A percentile compares a stretch with the other conserved stretches of the same genome.
Conservation (phyloP, 768 basidiomycete genomes). For the Agaricus blazei region DNA sequence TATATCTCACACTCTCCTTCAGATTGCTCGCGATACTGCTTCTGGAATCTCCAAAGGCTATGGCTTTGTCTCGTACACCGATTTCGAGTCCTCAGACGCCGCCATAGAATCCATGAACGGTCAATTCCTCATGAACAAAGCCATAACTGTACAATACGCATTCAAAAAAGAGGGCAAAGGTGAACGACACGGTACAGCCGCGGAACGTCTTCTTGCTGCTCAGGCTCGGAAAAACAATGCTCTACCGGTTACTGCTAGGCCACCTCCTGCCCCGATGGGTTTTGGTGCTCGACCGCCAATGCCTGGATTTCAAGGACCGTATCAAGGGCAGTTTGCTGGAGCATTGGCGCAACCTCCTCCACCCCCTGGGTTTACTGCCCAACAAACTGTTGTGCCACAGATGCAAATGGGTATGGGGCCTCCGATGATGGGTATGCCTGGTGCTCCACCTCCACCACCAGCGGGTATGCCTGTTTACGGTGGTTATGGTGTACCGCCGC, state of each 20-base stretch:
- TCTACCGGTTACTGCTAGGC: conserved; percentile 70
- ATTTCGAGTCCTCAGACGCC: conserved; percentile 95
- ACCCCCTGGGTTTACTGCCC: conserved; percentile 73
- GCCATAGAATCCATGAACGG: conserved; percentile 96
- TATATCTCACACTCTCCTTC: conserved; percentile 1
- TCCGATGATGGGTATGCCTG: conserved; percentile 27
- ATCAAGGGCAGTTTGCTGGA: conserved; percentile 93
- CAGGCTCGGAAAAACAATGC: conserved; percentile 97
- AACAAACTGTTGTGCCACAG: conserved; percentile 59
- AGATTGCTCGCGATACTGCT: conserved; percentile 90
- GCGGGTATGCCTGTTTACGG: conserved; percentile 24
- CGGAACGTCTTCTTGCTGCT: conserved; percentile 93
- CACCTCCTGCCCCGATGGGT: conserved; percentile 69
- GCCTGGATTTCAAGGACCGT: conserved; percentile 70
- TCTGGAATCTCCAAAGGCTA: conserved; percentile 91
- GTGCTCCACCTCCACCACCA: conserved; percentile 19
- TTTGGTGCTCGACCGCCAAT: conserved; percentile 64
- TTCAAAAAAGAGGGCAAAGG: conserved; percentile 99
- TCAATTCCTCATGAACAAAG: conserved; percentile 98
- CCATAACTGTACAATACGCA: conserved; percentile 94
- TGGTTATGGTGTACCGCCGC: conserved; percentile 40
- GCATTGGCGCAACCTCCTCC: conserved; percentile 78
- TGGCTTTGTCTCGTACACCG: conserved; percentile 95
- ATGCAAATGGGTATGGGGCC: conserved; percentile 39
- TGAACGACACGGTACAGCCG: conserved; percentile 93